phyloP scores from a whole-genome alignment of 2,329 filamentous ascomycete species.

The Aspergillus piperis region DNA sequence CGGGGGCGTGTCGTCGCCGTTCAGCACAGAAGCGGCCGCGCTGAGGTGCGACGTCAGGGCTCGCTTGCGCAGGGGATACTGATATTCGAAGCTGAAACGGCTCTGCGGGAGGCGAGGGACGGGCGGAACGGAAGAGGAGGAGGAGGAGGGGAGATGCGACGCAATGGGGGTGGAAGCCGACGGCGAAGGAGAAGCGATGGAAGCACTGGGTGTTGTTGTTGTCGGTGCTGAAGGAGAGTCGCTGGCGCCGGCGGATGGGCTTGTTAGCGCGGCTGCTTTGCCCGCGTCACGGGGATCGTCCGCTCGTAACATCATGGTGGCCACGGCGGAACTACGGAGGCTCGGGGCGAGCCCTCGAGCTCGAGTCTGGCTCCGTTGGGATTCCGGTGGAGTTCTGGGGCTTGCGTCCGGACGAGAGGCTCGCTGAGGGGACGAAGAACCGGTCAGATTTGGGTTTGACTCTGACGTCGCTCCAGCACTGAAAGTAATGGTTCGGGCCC shows the following conservation, averaged over 20 bases:
- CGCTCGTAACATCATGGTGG: constrained; percentile 17
- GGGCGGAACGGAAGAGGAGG: constrained; percentile 12
- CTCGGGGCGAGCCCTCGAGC: neutral
- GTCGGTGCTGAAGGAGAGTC: constrained; percentile 26
- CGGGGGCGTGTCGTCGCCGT: constrained; percentile 50
- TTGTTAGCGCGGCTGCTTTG: constrained; percentile 28
- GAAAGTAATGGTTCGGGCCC: neutral
- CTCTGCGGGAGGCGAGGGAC: constrained; percentile 24
- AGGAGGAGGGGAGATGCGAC: constrained; percentile 5
- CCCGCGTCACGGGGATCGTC: constrained; percentile 33
- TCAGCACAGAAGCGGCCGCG: constrained; percentile 8
- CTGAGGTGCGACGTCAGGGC: constrained; percentile 26
- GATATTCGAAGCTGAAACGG: constrained; percentile 28
- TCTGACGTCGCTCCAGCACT: constrained; percentile 4
- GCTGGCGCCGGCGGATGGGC: constrained; percentile 20
- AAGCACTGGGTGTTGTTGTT: constrained; percentile 31
- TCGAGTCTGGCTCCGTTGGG: neutral
- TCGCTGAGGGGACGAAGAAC: neutral
- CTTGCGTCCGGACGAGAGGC: neutral
- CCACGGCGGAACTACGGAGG: constrained; percentile 8
- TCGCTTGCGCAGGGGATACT: constrained; percentile 23
- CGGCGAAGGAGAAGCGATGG: constrained; percentile 10
- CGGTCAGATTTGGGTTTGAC: neutral
- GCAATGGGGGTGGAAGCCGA: constrained; percentile 8
- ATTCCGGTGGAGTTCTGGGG: constrained; percentile 4